Base-by-base conservation (phyloP, 2,329 filamentous ascomycete species). In the Clarireedia hainanense region DNA sequence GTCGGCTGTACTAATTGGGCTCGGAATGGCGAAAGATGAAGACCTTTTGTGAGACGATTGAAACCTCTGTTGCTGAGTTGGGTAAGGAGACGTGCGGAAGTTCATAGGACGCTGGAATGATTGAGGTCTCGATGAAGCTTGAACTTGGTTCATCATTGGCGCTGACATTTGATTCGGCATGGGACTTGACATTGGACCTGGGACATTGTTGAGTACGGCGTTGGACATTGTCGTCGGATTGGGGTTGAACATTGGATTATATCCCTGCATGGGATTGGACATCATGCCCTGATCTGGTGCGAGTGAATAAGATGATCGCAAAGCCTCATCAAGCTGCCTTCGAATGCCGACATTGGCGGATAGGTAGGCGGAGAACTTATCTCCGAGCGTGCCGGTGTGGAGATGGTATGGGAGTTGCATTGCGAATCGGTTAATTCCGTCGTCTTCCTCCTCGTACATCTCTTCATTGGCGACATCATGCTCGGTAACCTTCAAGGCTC, bases 401-500 rank as follows among this genome's bases (percentile, higher is more conserved):
- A n/a, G 39, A 15, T 40, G 39, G 17, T n/a, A 40, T 9, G 39
- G 15, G 39, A 20, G 17, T 40, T 40, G 39, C 39, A 40, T 40
- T n/a, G 17, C 14, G 39, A 40, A 40, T 20, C 39, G 39, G 14
- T 20, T 40, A 15, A 40, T 15, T n/a, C 39, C 39, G 26, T 45
- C 20, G 20, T 45, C 34, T 4, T 48, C 89, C 70, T 96, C 91
- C 67, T 96, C 91, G 68, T 96, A 96, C 89, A 96, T 95, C 69
- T 95, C 90, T 69, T 96, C 91, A 60, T 89, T 91, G 63, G 88
- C 76, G 12, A 96, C 91, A 72, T 94, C 91, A 66, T 94, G 81
- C 70, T 91, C 87, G 26, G 86, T 91, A 57, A 96, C 88, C 63
- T 85, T 84, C 58, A 96, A 78, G 2, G 80, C 83, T 63, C 90